Evolutionary conservation across 768 basidiomycete species (phyloP), one percentile per base, ranked within the genome.

Genomic region (Tremella yokohamensis): DNA sequence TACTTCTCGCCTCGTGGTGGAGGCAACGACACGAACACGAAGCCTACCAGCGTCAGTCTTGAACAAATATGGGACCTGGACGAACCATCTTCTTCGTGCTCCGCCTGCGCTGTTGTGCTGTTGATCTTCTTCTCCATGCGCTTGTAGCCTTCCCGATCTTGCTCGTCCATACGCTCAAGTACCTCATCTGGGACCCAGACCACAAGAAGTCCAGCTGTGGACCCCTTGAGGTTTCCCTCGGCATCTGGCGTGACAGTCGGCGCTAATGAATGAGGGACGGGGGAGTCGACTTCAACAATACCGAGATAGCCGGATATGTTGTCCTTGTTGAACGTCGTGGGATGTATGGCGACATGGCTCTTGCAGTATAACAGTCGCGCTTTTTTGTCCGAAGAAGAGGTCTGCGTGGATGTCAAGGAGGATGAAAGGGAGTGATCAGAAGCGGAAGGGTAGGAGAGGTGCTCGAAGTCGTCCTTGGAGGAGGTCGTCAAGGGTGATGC

Each of bases 281-380:
- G 57, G 18, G 34, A 54, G 64, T 90, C 90, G 69, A 87, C 83
- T 79, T 91, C 90, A 18, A 98, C 92, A 57, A 99, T 81, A 15
- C 88, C 86, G 7, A 92, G 85, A 74, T 94, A 98, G 0, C 96
- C 96, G 2, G 90, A 85, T 37, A 97, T 89, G 76, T 97, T 94
- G 77, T 98, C 96, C 69, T 87, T 82, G 1, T 87, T 82, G 74
- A 91, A 93, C 2, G 87, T 85, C 1, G 92, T 94, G 0, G 96
- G 96, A 66, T 97, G 90, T 44, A 99, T 85, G 72, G 94, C 92
- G 45, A 97, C 94, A 75, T 92, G 93, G 40, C 87, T 89, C 75
- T 94, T 96, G 76, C 85, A 87, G 68, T 90, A 96, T 13, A 97
- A 75, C 49, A 97, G 80, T 22, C 64, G 56, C 12, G 72, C 75